Percentiles rank a stretch among this genome's conserved stretches.
These are phyloP conservation scores for Hemisphaericaspora subhashii DNA, from an alignment of 1,139 yeast species.

Conservation along the genomic window DNA sequence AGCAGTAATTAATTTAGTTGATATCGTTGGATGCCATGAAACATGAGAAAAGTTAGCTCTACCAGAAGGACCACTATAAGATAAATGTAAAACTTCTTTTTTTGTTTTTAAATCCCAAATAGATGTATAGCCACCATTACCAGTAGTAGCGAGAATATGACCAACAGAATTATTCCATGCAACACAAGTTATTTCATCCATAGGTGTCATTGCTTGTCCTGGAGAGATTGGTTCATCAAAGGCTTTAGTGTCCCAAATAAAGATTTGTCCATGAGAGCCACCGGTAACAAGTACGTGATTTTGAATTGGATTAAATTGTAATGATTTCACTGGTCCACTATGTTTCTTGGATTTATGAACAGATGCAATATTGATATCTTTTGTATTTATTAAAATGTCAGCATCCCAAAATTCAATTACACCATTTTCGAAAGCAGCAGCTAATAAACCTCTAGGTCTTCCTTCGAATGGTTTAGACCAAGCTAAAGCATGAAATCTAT, in stretches of 20 bases:
- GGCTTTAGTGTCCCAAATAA: constrained; percentile 82
- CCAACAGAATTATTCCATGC: constrained; percentile 88
- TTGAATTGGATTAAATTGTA: constrained; percentile 78
- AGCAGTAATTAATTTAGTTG: constrained; percentile 86
- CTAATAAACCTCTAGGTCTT: constrained; percentile 60
- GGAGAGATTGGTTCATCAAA: constrained; percentile 65
- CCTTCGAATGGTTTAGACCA: constrained; percentile 74
- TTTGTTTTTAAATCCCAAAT: constrained; percentile 92
- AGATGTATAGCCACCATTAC: constrained; percentile 79
- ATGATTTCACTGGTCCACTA: constrained; percentile 67
- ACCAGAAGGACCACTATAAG: constrained; percentile 55
- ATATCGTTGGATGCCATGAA: constrained; percentile 83
- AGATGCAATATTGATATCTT: constrained; percentile 43
- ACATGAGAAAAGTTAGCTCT: constrained; percentile 68
- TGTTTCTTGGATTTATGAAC: constrained; percentile 57
- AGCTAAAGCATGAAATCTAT: constrained; percentile 75
- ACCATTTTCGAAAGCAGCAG: constrained; percentile 90
- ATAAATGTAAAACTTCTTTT: constrained; percentile 84
- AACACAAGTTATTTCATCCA: constrained; percentile 78
- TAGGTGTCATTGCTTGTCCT: constrained; percentile 77
- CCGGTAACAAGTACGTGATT: constrained; percentile 79
- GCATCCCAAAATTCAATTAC: constrained; percentile 75
- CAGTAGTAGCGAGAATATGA: constrained; percentile 90
- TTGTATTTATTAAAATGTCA: constrained; percentile 40
- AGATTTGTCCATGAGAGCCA: constrained; percentile 83